Percentiles rank a stretch among this genome's conserved stretches.
Evolutionary conservation across 202 grass and related monocot genomes (phyloP).

Genomic region (Carex sylvatica): DNA sequence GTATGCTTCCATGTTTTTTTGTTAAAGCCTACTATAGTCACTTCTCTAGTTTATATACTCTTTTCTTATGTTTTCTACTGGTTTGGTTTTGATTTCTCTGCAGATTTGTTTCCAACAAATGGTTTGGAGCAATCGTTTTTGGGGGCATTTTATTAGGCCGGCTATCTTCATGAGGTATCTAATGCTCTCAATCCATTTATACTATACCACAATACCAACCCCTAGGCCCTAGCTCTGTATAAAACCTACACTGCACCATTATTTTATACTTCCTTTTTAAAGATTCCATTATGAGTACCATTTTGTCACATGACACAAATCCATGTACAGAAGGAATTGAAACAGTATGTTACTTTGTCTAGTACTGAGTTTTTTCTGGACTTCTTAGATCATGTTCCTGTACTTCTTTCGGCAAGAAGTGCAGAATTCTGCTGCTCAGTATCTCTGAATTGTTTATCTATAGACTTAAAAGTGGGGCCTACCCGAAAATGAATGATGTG

Average conservation of each 20-base stretch:
- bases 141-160: slow-evolving; percentile 57
- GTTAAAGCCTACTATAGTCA: neutral
- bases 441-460: neutral
- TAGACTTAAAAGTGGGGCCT: neutral
- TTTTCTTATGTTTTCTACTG: neutral
- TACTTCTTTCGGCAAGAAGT: neutral
- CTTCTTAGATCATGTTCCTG: neutral
- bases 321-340: neutral
- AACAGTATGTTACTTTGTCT: neutral
- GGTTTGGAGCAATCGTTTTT: slow-evolving; percentile 82
- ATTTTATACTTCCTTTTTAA: neutral
- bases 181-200: neutral
- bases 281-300: neutral
- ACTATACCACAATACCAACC: neutral
- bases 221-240: too few relatives aligned
- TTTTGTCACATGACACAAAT: neutral
- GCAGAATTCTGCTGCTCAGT: neutral
- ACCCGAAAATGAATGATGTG: neutral
- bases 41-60: neutral
- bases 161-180: slow-evolving; percentile 46
- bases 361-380: neutral
- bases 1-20: slow-evolving; percentile 10
- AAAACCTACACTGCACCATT: neutral
- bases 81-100: neutral
- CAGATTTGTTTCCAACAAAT: slow-evolving; percentile 88